Base-by-base conservation (phyloP, 2,329 filamentous ascomycete species). In the Rhynchosporium graminicola region DNA sequence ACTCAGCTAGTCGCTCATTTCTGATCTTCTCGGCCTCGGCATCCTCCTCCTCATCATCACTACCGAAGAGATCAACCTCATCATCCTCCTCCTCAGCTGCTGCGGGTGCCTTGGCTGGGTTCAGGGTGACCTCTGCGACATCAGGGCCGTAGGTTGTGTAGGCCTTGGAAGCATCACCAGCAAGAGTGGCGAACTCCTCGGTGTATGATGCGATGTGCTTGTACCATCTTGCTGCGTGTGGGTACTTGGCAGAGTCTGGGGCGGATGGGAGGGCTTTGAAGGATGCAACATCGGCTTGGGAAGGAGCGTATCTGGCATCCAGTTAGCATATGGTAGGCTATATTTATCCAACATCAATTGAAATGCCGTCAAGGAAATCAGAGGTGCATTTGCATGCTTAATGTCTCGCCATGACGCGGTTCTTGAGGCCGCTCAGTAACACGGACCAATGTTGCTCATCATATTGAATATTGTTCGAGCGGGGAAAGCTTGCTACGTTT, bases 181-280 rank as follows among this genome's bases (percentile, higher is more conserved):
- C 86, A 58, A 99, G 90, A 69, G 87, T 90, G 74, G 89, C 83
- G 83, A 98, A 98, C 80, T 98, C 94, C 71, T 89, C 84, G 85
- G 96, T 88, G 83, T 91, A 97, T 73, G 90, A 90, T 78, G 90
- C 87, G 77, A 97, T 91, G 87, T 99, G 94, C 87, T 96, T 97
- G 88, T 97, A 97, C 95, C 95, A 99, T 80, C 95, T 90, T 76
- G 91, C 92, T 76, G 90, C 92, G 82, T 97, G 84, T 75, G 94
- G 92, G 87, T 90, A 97, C 84, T 96, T 96, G 78, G 84, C 83
- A 74, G 89, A 85, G 71, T 89, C 87, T 73, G 95, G 95, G 65
- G 86, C 80, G 72, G 83, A 80, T 75, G 83, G 87, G 77, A 97
- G 79, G 75, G 90, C 90, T 87, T 98, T 96, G 90, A 90, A 98